Conservation (phyloP, 176 grass and related monocot species). For the Paspalum vaginatum region DNA sequence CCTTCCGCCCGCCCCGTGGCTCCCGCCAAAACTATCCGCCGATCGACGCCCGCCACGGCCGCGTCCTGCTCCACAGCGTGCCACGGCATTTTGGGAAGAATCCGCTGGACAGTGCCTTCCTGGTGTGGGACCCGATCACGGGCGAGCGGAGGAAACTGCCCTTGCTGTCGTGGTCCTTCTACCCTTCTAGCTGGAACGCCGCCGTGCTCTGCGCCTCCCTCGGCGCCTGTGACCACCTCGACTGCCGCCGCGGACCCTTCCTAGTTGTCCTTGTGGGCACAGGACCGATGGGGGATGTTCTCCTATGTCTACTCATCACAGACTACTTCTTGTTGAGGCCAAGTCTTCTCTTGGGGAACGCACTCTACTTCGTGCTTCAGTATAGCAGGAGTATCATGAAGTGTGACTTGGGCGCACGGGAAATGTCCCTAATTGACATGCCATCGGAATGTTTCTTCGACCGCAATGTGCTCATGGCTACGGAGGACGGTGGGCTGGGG, state of each 20-base stretch:
- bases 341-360: neutral
- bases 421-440: neutral
- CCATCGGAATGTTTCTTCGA: neutral
- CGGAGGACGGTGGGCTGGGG: neutral
- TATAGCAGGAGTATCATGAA: neutral
- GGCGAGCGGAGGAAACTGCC: neutral
- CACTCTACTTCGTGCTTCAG: neutral
- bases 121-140: constrained; percentile 17
- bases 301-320: constrained; percentile 12
- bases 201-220: constrained; percentile 9
- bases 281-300: neutral
- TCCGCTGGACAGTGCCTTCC: neutral
- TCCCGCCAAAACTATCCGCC: too few species aligned
- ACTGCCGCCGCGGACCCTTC: constrained; percentile 12
- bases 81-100: neutral
- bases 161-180: neutral
- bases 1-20: neutral
- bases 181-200: neutral
- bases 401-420: neutral
- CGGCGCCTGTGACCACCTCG: neutral
- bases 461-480: neutral
- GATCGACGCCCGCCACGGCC: neutral
- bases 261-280: neutral
- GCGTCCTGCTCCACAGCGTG: neutral
- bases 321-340: neutral